Evolutionary conservation across 306 rosid species (phyloP).

Genomic region (Vigna trinervia): DNA sequence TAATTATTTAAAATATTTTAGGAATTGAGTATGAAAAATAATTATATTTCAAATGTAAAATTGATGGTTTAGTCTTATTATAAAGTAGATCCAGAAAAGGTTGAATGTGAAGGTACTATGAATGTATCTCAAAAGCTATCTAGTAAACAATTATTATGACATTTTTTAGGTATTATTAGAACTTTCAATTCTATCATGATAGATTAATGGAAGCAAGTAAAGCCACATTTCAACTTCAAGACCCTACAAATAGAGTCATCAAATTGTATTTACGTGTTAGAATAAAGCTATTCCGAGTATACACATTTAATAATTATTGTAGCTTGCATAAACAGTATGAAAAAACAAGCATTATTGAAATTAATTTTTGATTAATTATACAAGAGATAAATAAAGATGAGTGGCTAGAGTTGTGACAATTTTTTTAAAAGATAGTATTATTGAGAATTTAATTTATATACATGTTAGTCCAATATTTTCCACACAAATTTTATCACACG

Average conservation of each 20-base stretch:
- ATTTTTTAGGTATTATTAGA: neutral
- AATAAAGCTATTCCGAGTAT: neutral
- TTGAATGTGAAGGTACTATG: neutral
- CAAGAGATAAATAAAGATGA: neutral
- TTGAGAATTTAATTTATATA: neutral
- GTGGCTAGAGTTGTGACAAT: neutral
- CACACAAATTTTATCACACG: neutral
- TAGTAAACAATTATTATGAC: neutral
- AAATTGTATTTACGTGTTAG: neutral
- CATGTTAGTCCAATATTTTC: neutral
- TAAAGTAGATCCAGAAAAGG: neutral
- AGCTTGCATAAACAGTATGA: neutral
- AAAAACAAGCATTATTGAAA: neutral
- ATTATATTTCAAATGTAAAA: too few relatives aligned
- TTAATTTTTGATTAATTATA: neutral
- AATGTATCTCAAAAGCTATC: neutral
- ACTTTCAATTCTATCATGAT: neutral
- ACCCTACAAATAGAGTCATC: slow-evolving; percentile 4
- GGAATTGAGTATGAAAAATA: too few relatives aligned
- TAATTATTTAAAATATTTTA: too few relatives aligned
- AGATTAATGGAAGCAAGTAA: neutral
- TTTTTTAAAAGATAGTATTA: neutral
- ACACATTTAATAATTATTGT: neutral
- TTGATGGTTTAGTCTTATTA: too few relatives aligned
- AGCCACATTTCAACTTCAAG: neutral